Evolutionary conservation across 1,139 yeast genomes (phyloP), one percentile per base, ranked within the genome.

Genomic region (Wickerhamomyces sp.): DNA sequence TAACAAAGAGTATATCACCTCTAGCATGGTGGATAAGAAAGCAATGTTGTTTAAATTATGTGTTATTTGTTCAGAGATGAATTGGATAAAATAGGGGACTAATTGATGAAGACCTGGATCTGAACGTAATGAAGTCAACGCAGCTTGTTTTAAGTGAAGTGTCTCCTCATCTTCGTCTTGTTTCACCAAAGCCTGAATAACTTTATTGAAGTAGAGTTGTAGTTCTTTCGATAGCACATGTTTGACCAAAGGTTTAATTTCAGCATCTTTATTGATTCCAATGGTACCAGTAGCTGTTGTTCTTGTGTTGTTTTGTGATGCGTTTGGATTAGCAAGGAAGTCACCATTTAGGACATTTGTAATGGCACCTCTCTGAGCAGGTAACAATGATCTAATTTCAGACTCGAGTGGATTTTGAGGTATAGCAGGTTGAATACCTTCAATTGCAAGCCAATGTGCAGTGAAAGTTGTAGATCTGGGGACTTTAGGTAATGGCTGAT

Each of bases 381-480:
- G 85, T 37, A 87, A 83, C 27, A 84, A 63, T 44, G 74, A 72
- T 59, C 79, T 81, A 46, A 85, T 80, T 56, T 85, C 95, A 37
- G 82, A 75, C 27, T 91, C 80, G 39, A 86, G 78, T 34, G 99
- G 99, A 67, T 94, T 94, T 66, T 94, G 99, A 2, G 97, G 95
- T 47, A 94, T 93, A 44, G 94, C 85, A 1, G 99, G 99, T 62
- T 94, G 99, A 5, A 94, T 96, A 45, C 99, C 99, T 67, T 94
- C 99, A 48, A 94, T 88, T 1, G 99, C 98, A 37, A 94, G 74
- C 99, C 99, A 94, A 65, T 94, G 99, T 2, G 98, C 96, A 0
- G 98, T 89, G 63, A 87, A 91, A 0, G 96, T 83, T 1, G 95
- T 83, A 49, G 86, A 84, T 49, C 98, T 76, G 4, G 99, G 99